Base-by-base conservation (phyloP, 2,329 filamentous ascomycete species). In the Fusarium phyllophilum region DNA sequence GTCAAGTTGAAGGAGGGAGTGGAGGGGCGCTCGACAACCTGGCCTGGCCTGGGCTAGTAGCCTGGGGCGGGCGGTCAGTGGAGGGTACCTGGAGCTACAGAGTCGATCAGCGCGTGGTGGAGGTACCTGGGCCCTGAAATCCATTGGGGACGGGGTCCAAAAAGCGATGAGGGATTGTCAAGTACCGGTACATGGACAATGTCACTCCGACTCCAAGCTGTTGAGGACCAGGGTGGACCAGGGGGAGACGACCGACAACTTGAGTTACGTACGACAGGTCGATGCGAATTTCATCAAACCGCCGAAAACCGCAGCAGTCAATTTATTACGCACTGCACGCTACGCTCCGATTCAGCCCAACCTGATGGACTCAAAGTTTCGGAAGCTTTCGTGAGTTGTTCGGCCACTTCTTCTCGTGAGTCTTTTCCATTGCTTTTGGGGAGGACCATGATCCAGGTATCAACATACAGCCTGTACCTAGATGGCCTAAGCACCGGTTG, bases 221-320 rank as follows among this genome's bases (percentile, higher is more conserved):
- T 78, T 78, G 76, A 78, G 76, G 68, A 75, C 74, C 62, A 46
- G 29, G 71, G 76, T 78, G 76, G 76, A 76, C 67, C 74, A 69
- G 60, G 58, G 70, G 64, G 54, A 68, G 65, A 56, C 52, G 62
- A 68, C 52, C 45, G 57, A 74, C 59, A 57, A 61, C 62, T 72
- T 67, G 55, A 59, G 61, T 70, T 69, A 77, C 73, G 73, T 73
- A 76, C 71, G 73, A 75, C 62, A 66, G 65, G 55, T 68, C 62
- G 56, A 75, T 69, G 63, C 49, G 52, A 66, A 63, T 54, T 64
- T 45, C 62, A 64, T 41, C 44, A 54, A 56, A 62, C 62, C 74
- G 74, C 75, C 72, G 75, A 77, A 77, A 74, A 70, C 68, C 74
- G 72, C 75, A 74, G 65, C 56, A 45, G 52, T 56, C 52, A 61